A percentile compares a stretch with the other conserved stretches of the same genome.
These are phyloP conservation scores for Acmispon strigosus DNA, from an alignment of 306 rosid genomes.

Conservation along the genomic window DNA sequence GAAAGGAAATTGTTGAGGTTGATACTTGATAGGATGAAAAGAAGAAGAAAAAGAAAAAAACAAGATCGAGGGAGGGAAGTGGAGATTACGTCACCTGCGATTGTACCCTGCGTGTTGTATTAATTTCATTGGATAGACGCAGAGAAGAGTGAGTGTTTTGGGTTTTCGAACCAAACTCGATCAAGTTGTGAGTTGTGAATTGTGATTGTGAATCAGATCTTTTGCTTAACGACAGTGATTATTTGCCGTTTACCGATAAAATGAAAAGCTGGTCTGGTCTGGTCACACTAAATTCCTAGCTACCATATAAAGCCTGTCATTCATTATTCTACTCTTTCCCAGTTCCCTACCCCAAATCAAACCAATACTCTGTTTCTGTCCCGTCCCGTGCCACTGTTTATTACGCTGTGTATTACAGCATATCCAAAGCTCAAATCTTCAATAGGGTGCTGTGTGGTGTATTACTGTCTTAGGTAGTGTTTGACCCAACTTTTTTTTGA, in stretches of 20 bases:
- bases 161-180: slow-evolving; percentile 12
- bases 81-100: slow-evolving; percentile 33
- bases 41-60: too few species aligned
- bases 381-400: too few species aligned
- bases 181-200: too few species aligned
- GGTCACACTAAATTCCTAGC: slow-evolving; percentile 33
- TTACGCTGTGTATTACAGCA: too few species aligned
- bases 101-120: background rate
- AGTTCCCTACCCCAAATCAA: too few species aligned
- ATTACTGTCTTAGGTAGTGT: too few species aligned
- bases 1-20: too few species aligned
- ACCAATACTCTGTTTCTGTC: background rate
- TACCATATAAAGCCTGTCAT: background rate
- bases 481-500: too few species aligned
- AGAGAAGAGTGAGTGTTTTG: slow-evolving; percentile 16
- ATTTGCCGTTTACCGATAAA: slow-evolving; percentile 45
- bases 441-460: too few species aligned
- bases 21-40: too few species aligned
- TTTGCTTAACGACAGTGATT: slow-evolving; percentile 38
- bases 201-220: too few species aligned
- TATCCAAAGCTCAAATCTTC: too few species aligned
- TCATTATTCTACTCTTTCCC: background rate
- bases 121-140: background rate
- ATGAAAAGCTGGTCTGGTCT: slow-evolving; percentile 18
- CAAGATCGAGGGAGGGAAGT: background rate